Evolutionary conservation across 495 filamentous ascomycete species (phyloP).

Genomic region (Achaetomiella virescens): DNA sequence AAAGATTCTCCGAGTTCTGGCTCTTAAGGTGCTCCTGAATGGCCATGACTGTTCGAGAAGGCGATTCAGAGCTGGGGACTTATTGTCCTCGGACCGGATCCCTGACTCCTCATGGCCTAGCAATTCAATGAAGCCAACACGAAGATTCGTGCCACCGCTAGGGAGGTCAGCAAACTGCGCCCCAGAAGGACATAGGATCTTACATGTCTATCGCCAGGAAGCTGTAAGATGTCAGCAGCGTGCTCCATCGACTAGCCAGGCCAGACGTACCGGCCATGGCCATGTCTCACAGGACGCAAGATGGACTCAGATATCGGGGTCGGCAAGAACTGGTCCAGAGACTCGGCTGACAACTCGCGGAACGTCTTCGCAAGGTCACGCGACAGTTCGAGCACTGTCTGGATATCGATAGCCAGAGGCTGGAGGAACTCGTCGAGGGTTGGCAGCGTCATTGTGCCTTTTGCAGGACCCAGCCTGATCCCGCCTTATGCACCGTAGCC

Average conservation of each 20-base stretch:
- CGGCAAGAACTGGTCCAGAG: conserved; percentile 66
- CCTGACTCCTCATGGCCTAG: conserved; percentile 37
- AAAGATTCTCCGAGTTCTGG: conserved; percentile 67
- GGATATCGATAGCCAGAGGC: conserved; percentile 39
- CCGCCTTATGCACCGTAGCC: no score
- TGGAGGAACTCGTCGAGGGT: conserved; percentile 38
- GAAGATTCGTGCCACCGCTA: conserved; percentile 69
- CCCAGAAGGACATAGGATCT: conserved; percentile 16
- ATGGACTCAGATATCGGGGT: conserved; percentile 66
- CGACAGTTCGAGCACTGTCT: conserved; percentile 53
- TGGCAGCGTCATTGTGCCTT: not conserved
- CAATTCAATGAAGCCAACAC: conserved; percentile 72
- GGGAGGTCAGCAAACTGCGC: not conserved
- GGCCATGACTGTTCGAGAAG: conserved; percentile 66
- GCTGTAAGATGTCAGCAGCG: conserved; percentile 29
- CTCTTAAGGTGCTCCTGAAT: conserved; percentile 75
- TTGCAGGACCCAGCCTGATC: no score
- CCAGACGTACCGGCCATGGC: conserved; percentile 49
- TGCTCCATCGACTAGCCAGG: not conserved
- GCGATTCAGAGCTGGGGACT: conserved; percentile 24
- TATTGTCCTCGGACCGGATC: not conserved
- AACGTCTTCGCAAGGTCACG: conserved; percentile 57
- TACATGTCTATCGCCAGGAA: conserved; percentile 74
- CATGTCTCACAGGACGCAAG: conserved; percentile 50
- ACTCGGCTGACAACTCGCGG: conserved; percentile 55